Evolutionary conservation across 306 rosid species (phyloP).

Genomic region (Trifolium repens): DNA sequence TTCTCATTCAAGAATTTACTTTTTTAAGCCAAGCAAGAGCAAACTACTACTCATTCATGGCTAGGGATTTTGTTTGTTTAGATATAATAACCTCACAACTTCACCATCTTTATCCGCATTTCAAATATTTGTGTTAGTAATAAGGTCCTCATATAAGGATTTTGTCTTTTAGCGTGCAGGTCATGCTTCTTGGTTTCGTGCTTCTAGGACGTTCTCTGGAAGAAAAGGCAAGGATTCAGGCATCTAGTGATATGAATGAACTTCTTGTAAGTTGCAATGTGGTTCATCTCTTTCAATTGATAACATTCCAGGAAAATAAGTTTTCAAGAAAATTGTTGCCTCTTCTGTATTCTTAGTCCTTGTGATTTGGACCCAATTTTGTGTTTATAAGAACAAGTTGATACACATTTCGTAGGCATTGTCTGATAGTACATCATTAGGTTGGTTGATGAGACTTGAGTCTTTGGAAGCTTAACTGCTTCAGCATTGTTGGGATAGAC

Average conservation of each 20-base stretch:
- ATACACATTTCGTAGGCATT: conserved; percentile 17
- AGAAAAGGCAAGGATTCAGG: conserved; percentile 90
- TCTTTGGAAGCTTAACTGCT: conserved; percentile 26
- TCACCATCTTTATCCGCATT: conserved; percentile 6
- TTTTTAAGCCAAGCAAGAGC: conserved; percentile 33
- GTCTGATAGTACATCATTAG: conserved; percentile 29
- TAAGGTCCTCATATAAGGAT: conserved; percentile 56
- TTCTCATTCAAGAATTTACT: conserved; percentile 35
- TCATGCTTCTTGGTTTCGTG: conserved; percentile 99
- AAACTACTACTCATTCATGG: conserved; percentile 33
- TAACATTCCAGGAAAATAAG: conserved; percentile 27
- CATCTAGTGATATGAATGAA: conserved; percentile 98
- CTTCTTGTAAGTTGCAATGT: conserved; percentile 68
- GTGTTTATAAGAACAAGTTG: conserved; percentile 24
- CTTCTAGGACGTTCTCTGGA: conserved; percentile 97
- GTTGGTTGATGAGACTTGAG: not conserved
- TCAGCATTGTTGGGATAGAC: conserved; percentile 8
- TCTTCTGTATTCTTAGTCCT: conserved; percentile 4
- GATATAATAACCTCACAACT: conserved; percentile 30
- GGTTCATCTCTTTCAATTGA: conserved; percentile 16
- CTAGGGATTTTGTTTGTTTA: conserved; percentile 29
- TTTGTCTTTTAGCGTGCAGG: conserved; percentile 83
- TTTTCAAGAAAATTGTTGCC: conserved; percentile 6
- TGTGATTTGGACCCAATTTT: not conserved
- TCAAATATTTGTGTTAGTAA: conserved; percentile 37